phyloP scores from a whole-genome alignment of 2,329 filamentous ascomycete genomes.

The Chrysoporthe cubensis region DNA sequence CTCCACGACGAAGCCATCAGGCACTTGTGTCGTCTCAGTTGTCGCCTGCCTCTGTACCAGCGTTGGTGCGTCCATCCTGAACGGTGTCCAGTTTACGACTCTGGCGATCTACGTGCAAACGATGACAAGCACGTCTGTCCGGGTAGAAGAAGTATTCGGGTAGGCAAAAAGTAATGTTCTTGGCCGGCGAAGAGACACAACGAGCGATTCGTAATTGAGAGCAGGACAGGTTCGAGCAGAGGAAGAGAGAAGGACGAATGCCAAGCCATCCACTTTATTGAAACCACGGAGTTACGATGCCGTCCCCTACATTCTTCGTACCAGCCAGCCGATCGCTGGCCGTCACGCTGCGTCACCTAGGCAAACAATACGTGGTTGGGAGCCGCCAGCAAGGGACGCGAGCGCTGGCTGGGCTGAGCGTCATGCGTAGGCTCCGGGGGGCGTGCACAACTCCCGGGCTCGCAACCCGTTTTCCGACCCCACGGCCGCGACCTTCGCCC shows the following conservation, averaged over 20 bases:
- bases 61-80: slow-evolving; percentile 19
- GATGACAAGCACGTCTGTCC: background rate
- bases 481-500: background rate
- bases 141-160: background rate
- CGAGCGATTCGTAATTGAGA: background rate
- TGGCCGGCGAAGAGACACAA: slow-evolving; percentile 11
- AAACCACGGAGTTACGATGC: slow-evolving; percentile 13
- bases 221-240: background rate
- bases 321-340: background rate
- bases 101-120: background rate
- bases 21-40: slow-evolving; percentile 12
- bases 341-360: background rate
- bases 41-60: slow-evolving; percentile 19
- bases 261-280: slow-evolving; percentile 20
- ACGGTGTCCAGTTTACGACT: background rate
- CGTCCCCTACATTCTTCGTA: slow-evolving; percentile 14
- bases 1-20: slow-evolving; percentile 37
- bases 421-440: slow-evolving; percentile 9
- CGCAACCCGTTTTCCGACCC: background rate
- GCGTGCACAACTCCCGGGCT: slow-evolving; percentile 11
- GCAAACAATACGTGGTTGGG: background rate
- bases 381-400: background rate
- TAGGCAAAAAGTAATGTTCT: too few relatives aligned
- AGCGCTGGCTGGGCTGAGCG: slow-evolving; percentile 12
- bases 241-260: background rate